These are phyloP conservation scores for Acanthamoeba sp. DNA, from an alignment of 208 protist species.

Conservation along the genomic window DNA sequence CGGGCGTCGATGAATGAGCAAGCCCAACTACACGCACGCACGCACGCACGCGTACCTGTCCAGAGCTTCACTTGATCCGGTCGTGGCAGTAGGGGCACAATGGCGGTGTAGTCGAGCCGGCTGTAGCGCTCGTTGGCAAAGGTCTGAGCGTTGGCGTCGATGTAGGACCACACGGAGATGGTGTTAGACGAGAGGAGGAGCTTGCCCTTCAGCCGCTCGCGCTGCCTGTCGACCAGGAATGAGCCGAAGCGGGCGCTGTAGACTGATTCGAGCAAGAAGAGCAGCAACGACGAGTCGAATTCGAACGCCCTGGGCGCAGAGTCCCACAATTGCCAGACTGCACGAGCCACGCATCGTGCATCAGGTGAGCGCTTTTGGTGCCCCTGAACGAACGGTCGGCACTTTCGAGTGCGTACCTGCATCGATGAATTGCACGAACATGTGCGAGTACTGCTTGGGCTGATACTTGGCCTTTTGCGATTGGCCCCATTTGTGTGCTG, in stretches of 20 bases:
- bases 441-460: conserved; percentile 38
- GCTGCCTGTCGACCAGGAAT: conserved; percentile 28
- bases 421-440: conserved; percentile 71
- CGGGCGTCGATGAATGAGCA: too few species aligned
- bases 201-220: neutral
- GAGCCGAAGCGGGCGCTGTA: conserved; percentile 58
- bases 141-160: neutral
- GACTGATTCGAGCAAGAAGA: conserved; percentile 59
- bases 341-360: too few species aligned
- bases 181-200: neutral
- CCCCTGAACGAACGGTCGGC: too few species aligned
- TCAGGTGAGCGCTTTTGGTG: too few species aligned
- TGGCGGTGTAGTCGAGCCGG: neutral
- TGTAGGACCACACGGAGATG: conserved; percentile 2
- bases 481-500: conserved; percentile 64
- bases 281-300: conserved; percentile 22
- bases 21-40: too few species aligned
- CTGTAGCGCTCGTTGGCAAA: neutral
- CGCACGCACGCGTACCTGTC: conserved; percentile 35
- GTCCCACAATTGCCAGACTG: conserved; percentile 72
- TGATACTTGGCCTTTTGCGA: conserved; percentile 54
- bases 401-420: neutral
- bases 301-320: neutral
- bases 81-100: neutral
- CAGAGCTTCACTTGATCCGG: neutral